phyloP scores from a whole-genome alignment of 306 rosid genomes.

The Biancaea sappan region DNA sequence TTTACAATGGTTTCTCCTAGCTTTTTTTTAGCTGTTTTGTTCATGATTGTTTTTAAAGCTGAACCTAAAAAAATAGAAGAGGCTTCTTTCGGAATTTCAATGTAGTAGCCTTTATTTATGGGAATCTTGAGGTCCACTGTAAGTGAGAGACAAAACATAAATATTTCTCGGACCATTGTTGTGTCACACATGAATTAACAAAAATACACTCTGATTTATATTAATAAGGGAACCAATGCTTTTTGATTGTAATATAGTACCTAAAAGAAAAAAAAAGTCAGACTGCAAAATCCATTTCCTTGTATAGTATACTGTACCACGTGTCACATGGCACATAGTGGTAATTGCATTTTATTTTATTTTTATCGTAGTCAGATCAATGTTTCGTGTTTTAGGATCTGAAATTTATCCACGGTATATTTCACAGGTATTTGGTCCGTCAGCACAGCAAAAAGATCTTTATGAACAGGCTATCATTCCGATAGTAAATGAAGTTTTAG shows the following conservation, averaged over 20 bases:
- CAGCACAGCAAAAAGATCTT: conserved; percentile 81
- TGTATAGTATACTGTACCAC: no score
- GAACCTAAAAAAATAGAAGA: background rate
- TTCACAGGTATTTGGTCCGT: conserved; percentile 83
- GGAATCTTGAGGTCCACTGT: background rate
- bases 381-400: background rate
- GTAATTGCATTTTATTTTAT: no score
- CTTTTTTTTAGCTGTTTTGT: background rate
- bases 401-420: background rate
- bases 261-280: no score
- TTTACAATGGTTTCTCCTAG: background rate
- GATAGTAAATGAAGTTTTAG: conserved; percentile 82
- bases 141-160: background rate
- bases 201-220: background rate
- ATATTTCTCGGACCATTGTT: background rate
- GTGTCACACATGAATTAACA: background rate
- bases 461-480: conserved; percentile 89
- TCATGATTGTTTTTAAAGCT: background rate
- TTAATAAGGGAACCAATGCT: background rate
- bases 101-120: background rate
- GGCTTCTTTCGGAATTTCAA: background rate
- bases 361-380: background rate
- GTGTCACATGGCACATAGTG: no score
- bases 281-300: no score
- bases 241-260: no score